Evolutionary conservation across 805 yeast genomes (phyloP), one percentile per base, ranked within the genome.

Genomic region (Tetrapisispora arboricola): DNA sequence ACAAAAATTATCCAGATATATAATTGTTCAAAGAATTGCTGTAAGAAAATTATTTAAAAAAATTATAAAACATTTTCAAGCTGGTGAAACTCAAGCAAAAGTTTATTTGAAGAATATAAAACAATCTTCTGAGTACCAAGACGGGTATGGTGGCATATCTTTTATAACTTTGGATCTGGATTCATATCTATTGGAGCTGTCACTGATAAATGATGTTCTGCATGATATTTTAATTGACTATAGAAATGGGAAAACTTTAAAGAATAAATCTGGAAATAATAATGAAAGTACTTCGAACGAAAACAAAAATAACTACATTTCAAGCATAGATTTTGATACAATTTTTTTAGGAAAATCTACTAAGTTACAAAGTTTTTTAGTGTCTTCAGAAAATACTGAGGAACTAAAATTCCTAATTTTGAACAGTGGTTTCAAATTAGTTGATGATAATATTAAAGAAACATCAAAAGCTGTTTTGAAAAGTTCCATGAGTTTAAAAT

Each of bases 21-120:
- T 78, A 16, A 57, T 76, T 24, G 61, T 78, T 33, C 85, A 79
- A 51, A 77, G 75, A 53, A 69, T 78, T 24, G 84, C 83, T 9
- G 54, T 75, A 12, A 68, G 72, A 49, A 79, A 78, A 60, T 66
- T 78, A 42, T 69, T 77, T 50, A 77, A 78, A 58, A 78, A 78
- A 54, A 71, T 59, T 16, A 33, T 44, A 8, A 50, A 53, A 22
- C 51, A 55, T 40, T 53, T 49, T 42, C 56, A 56, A 10, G 38
- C 39, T 36, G 50, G 49, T 4, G 34, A 33, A 13, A 20, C 30
- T 20, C 37, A 25, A 6, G 49, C 57, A 2, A 36, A 41, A 19
- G 40, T 30, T 5, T 50, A 46, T 30, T 40, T 58, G 4, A 40
- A 48, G 3, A 30, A 29, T 1, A 31, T 58, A 5, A 47, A 46